These are phyloP conservation scores for Pichia terricola DNA, from an alignment of 1,139 yeast species.

Conservation along the genomic window DNA sequence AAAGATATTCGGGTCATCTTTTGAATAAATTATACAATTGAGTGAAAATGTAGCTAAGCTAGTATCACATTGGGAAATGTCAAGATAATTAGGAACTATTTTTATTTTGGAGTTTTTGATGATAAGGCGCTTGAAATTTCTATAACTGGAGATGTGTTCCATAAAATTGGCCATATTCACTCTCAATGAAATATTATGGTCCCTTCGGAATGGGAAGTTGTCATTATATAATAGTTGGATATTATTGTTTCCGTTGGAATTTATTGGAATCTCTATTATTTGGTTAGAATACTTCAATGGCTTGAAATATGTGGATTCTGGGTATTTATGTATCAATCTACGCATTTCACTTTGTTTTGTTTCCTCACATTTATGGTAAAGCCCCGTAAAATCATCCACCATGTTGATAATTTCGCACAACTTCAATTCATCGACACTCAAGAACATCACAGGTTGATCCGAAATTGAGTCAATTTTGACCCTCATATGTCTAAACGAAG, in stretches of 20 bases:
- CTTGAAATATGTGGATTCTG: background rate
- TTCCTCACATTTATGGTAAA: background rate
- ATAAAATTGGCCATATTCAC: slow-evolving; percentile 6
- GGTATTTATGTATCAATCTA: background rate
- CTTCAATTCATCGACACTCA: background rate
- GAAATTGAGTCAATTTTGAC: no score
- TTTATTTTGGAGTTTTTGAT: slow-evolving; percentile 6
- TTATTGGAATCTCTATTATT: slow-evolving; percentile 12
- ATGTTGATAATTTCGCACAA: background rate
- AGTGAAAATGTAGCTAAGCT: no score
- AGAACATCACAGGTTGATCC: background rate
- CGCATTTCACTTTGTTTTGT: background rate
- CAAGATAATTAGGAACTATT: background rate
- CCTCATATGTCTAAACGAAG: no score
- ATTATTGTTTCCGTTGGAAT: background rate
- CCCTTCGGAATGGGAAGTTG: slow-evolving; percentile 13
- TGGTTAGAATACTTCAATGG: slow-evolving; percentile 11
- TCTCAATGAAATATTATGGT: slow-evolving; percentile 10
- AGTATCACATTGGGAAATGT: no score
- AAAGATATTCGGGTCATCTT: background rate
- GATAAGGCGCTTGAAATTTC: slow-evolving; percentile 10
- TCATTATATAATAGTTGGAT: slow-evolving; percentile 2
- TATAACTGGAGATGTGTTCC: slow-evolving; percentile 5
- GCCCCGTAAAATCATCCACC: background rate
- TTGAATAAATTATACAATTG: no score